These are phyloP conservation scores for Aegilops speltoides DNA, from an alignment of 176 grass and related monocot species.

Conservation along the genomic window DNA sequence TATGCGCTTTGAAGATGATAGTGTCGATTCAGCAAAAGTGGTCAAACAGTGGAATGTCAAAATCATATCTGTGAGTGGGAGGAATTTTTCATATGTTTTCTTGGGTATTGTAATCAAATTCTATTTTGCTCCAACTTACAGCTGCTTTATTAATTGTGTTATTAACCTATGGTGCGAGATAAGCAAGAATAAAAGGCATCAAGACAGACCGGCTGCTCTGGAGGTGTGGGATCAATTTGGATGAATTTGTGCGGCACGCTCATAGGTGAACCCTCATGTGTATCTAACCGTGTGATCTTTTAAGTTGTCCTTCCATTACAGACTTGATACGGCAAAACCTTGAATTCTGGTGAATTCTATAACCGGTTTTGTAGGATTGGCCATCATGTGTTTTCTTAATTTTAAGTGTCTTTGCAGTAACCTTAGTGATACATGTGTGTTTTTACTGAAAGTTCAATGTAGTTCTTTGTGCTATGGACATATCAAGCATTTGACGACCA, in stretches of 20 bases:
- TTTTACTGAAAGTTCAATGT: too few relatives aligned
- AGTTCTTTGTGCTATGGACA: too few relatives aligned
- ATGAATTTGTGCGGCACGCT: slow-evolving; percentile 66
- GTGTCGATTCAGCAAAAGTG: slow-evolving; percentile 87
- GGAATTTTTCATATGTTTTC: too few relatives aligned
- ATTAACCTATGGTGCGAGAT: slow-evolving; percentile 43
- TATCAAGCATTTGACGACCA: too few relatives aligned
- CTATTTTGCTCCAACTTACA: too few relatives aligned
- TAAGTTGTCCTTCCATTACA: slow-evolving; percentile 1
- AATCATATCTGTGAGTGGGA: too few relatives aligned
- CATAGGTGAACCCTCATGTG: slow-evolving; percentile 36
- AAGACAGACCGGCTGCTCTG: slow-evolving; percentile 92
- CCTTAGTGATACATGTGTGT: too few relatives aligned
- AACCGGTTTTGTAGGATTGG: not conserved
- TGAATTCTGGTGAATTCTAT: too few relatives aligned
- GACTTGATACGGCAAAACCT: too few relatives aligned
- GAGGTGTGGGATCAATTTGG: slow-evolving; percentile 88
- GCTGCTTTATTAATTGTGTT: not conserved
- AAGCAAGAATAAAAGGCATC: slow-evolving; percentile 98
- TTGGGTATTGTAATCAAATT: too few relatives aligned
- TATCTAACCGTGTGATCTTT: slow-evolving; percentile 11
- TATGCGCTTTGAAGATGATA: slow-evolving; percentile 94
- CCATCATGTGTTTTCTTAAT: not conserved
- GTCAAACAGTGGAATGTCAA: too few relatives aligned
- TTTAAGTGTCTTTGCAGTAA: not conserved